Conservation (phyloP, 2,329 filamentous ascomycete species). For the Chalara sp. region DNA sequence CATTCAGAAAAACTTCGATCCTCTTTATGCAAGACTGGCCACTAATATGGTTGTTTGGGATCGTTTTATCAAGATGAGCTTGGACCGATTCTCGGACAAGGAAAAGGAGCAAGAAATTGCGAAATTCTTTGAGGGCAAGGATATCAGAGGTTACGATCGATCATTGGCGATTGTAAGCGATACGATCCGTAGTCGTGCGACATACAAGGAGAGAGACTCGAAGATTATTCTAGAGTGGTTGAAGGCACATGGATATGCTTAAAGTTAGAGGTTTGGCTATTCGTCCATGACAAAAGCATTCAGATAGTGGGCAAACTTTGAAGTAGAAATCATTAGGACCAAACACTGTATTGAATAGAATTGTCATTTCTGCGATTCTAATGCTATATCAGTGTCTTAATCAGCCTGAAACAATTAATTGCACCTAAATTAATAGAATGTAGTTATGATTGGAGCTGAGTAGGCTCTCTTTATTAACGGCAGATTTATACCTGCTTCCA, state of each 20-base stretch:
- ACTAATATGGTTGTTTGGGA: slow-evolving; percentile 84
- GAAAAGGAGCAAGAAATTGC: slow-evolving; percentile 69
- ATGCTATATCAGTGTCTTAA: no score
- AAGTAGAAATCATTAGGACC: no score
- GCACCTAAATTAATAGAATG: no score
- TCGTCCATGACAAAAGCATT: not conserved
- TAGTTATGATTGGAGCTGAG: no score
- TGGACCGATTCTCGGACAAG: slow-evolving; percentile 71
- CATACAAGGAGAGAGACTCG: slow-evolving; percentile 74
- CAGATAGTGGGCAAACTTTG: not conserved
- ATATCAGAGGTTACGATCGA: slow-evolving; percentile 79
- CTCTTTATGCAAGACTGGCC: slow-evolving; percentile 63
- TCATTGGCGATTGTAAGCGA: slow-evolving; percentile 81
- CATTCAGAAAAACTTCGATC: slow-evolving; percentile 76
- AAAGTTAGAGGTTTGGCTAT: not conserved
- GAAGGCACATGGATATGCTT: slow-evolving; percentile 48
- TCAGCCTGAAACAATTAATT: no score
- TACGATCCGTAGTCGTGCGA: slow-evolving; percentile 74
- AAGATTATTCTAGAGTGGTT: slow-evolving; percentile 75
- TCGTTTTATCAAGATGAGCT: slow-evolving; percentile 72
- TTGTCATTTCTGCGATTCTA: no score
- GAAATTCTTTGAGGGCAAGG: slow-evolving; percentile 78
- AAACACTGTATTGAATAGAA: no score
- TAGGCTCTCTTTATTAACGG: no score
- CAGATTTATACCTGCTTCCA: no score